Conservation (phyloP, 23 red algal species). For the Gracilaria domingensis region DNA sequence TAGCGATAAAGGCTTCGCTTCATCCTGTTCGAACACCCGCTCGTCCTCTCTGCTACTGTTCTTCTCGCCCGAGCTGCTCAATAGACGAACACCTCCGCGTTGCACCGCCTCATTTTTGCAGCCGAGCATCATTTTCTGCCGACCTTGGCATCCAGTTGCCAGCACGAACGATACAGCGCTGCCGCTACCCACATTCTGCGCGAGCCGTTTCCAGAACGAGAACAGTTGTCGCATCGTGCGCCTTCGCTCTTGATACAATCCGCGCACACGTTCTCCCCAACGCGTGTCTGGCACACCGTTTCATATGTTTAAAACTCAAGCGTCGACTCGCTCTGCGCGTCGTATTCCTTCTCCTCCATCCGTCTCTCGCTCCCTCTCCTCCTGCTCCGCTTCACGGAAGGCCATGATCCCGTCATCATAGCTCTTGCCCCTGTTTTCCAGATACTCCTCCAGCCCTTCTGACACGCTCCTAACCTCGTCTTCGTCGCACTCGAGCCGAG, state of each 20-base stretch:
- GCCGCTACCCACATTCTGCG: conserved; percentile 74
- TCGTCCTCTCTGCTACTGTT: too few species aligned
- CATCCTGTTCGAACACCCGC: conserved; percentile 83
- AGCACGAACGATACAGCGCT: conserved; percentile 72
- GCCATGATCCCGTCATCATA: conserved; percentile 81
- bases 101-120: conserved; percentile 67
- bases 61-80: too few species aligned
- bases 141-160: conserved; percentile 75
- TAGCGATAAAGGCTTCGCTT: conserved; percentile 91
- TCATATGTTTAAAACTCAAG: conserved; percentile 77
- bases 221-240: conserved; percentile 38
- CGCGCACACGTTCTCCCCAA: conserved; percentile 67
- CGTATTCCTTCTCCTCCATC: conserved; percentile 27
- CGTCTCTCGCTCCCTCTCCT: conserved; percentile 31
- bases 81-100: conserved; percentile 50
- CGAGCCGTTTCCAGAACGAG: conserved; percentile 79
- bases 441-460: conserved; percentile 76
- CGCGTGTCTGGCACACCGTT: conserved; percentile 43
- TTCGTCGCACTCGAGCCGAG: conserved; percentile 81
- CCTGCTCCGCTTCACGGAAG: conserved; percentile 67
- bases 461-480: conserved; percentile 27
- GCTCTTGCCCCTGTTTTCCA: conserved; percentile 38
- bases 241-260: conserved; percentile 59
- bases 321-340: conserved; percentile 38
- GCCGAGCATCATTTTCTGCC: conserved; percentile 78